Evolutionary conservation across 345 rosid species (phyloP).

Genomic region (Eucalyptus shirleyi): DNA sequence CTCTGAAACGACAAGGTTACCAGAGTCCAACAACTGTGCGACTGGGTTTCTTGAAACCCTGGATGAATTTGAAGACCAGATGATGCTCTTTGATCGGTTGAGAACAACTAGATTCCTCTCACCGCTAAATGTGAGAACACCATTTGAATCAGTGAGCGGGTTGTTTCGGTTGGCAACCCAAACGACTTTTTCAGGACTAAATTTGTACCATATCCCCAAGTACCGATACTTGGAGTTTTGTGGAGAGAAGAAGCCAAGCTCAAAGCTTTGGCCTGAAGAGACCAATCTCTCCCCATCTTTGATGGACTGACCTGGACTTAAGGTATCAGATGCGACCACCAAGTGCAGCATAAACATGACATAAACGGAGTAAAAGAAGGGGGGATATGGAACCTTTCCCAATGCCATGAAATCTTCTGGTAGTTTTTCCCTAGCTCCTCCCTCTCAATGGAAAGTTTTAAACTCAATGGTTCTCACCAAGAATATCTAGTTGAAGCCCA

Average conservation of each 20-base stretch:
- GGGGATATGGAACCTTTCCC: not conserved
- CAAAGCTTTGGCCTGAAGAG: not conserved
- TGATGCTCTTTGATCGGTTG: not conserved
- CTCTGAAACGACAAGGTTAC: conserved; percentile 11
- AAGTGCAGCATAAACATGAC: not conserved
- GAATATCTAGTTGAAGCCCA: not conserved
- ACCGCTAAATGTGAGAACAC: not conserved
- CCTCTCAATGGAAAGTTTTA: not conserved
- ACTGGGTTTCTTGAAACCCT: not conserved
- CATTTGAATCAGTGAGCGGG: conserved; percentile 4
- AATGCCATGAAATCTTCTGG: not conserved
- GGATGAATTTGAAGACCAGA: conserved; percentile 16
- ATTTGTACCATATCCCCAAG: conserved; percentile 26
- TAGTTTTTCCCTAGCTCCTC: not conserved
- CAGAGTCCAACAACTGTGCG: conserved; percentile 16
- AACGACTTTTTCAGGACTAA: not conserved
- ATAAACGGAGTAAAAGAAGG: not conserved
- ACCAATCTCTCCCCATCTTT: not conserved
- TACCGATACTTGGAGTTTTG: not conserved
- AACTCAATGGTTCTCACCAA: not conserved
- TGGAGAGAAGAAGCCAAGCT: conserved; percentile 4
- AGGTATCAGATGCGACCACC: not conserved
- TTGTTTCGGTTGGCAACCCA: conserved; percentile 38
- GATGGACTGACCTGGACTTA: not conserved
- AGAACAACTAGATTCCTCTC: conserved; percentile 1